Conservation (phyloP, 495 filamentous ascomycete genomes). For the Daldinia vernicosa region DNA sequence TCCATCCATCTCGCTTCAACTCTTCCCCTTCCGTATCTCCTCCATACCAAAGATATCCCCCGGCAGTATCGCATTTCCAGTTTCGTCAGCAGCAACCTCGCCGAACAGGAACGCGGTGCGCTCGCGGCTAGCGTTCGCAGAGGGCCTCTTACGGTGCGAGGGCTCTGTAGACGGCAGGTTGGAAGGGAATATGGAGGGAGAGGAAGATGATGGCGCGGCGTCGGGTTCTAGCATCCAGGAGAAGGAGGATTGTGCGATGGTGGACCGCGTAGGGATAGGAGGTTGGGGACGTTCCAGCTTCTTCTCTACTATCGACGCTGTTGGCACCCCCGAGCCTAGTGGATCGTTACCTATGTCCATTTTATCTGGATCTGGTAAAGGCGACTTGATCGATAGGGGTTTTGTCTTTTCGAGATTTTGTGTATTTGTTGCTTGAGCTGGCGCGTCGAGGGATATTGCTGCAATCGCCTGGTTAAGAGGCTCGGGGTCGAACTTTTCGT, state of each 20-base stretch:
- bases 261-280: slow-evolving; percentile 66
- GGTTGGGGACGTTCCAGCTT: slow-evolving; percentile 21
- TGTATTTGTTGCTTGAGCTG: slow-evolving; percentile 7
- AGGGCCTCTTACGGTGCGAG: slow-evolving; percentile 50
- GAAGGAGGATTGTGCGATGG: slow-evolving; percentile 84
- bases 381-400: background rate
- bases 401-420: slow-evolving; percentile 9
- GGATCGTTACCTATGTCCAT: slow-evolving; percentile 31
- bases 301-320: slow-evolving; percentile 24
- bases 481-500: slow-evolving; percentile 26
- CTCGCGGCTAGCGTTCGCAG: slow-evolving; percentile 57
- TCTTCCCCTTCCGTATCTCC: slow-evolving; percentile 49
- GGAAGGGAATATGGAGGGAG: slow-evolving; percentile 39
- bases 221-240: slow-evolving; percentile 89
- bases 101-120: slow-evolving; percentile 66
- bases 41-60: slow-evolving; percentile 59
- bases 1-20: background rate
- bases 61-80: slow-evolving; percentile 41
- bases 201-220: slow-evolving; percentile 13
- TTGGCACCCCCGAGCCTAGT: slow-evolving; percentile 18
- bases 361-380: slow-evolving; percentile 21
- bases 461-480: slow-evolving; percentile 40
- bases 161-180: slow-evolving; percentile 14
- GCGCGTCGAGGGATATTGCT: slow-evolving; percentile 34
- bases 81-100: slow-evolving; percentile 51